Percentiles rank a stretch among this genome's conserved stretches.
Conservation (phyloP, 306 rosid genomes). For the Trichosanthes truncata region DNA sequence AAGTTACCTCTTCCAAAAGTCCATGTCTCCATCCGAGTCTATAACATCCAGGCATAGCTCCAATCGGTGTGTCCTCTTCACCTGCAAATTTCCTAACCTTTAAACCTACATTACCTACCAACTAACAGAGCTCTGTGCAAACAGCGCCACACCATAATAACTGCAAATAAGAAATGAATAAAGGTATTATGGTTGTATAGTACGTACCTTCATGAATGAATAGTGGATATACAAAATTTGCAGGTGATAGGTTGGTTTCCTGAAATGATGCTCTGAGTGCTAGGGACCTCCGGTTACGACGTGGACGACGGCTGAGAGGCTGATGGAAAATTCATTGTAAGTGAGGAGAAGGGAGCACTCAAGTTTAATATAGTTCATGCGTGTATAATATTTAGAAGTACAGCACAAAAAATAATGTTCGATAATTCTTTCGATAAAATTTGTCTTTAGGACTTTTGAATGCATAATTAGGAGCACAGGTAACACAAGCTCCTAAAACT, state of each 20-base stretch:
- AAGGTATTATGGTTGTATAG: not conserved
- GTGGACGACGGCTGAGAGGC: slow-evolving; percentile 79
- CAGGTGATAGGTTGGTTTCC: slow-evolving; percentile 74
- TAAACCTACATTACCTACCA: not conserved
- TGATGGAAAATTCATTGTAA: slow-evolving; percentile 17
- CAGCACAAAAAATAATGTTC: not conserved
- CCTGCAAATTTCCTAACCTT: slow-evolving; percentile 38
- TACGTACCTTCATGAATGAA: slow-evolving; percentile 89
- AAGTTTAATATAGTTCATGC: not conserved
- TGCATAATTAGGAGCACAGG: not conserved
- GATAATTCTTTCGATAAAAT: not conserved
- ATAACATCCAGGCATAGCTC: slow-evolving; percentile 98
- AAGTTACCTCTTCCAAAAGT: slow-evolving; percentile 76
- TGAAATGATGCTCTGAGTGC: slow-evolving; percentile 67
- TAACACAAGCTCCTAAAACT: not conserved
- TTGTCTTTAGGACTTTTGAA: not conserved
- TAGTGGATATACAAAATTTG: slow-evolving; percentile 86
- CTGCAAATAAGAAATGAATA: not conserved
- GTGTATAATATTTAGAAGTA: not conserved
- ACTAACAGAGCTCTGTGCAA: not conserved
- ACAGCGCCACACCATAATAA: not conserved
- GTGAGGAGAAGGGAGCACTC: slow-evolving; percentile 5
- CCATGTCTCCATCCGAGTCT: slow-evolving; percentile 99
- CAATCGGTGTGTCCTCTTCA: slow-evolving; percentile 82
- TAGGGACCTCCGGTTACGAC: slow-evolving; percentile 63